These are phyloP conservation scores for Passiflora organensis DNA, from an alignment of 345 rosid genomes.

Conservation along the genomic window DNA sequence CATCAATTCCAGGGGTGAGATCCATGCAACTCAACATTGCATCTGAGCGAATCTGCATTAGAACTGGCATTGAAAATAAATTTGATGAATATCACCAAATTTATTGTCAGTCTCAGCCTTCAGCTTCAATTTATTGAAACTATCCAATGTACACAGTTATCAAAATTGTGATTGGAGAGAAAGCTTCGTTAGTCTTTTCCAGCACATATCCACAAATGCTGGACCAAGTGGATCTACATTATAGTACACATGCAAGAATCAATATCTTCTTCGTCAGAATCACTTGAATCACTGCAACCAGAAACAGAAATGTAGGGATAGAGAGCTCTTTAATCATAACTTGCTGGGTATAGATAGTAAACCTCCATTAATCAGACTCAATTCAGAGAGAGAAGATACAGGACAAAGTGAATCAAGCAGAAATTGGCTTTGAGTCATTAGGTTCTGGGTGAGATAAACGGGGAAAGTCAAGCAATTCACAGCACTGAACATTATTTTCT, in stretches of 20 bases:
- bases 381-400: too few species aligned
- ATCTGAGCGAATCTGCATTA: slow-evolving; percentile 2
- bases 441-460: too few species aligned
- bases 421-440: too few species aligned
- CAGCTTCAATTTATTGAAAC: slow-evolving; percentile 15
- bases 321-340: neutral
- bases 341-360: neutral
- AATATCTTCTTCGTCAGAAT: slow-evolving; percentile 73
- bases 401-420: too few species aligned
- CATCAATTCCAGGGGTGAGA: slow-evolving; percentile 3
- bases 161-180: slow-evolving; percentile 13
- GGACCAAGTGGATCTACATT: slow-evolving; percentile 50
- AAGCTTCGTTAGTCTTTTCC: slow-evolving; percentile 7
- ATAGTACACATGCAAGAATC: slow-evolving; percentile 81
- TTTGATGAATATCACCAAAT: slow-evolving; percentile 3
- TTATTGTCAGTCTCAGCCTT: slow-evolving; percentile 16
- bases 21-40: slow-evolving; percentile 14
- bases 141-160: slow-evolving; percentile 11
- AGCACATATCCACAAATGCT: slow-evolving; percentile 14
- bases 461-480: too few species aligned
- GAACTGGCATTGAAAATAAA: slow-evolving; percentile 1
- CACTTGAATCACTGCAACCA: slow-evolving; percentile 72
- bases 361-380: too few species aligned
- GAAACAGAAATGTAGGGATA: slow-evolving; percentile 15
- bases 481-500: too few species aligned